These are phyloP conservation scores for Xerocomus potaroensis DNA, from an alignment of 768 basidiomycete genomes.

Conservation along the genomic window DNA sequence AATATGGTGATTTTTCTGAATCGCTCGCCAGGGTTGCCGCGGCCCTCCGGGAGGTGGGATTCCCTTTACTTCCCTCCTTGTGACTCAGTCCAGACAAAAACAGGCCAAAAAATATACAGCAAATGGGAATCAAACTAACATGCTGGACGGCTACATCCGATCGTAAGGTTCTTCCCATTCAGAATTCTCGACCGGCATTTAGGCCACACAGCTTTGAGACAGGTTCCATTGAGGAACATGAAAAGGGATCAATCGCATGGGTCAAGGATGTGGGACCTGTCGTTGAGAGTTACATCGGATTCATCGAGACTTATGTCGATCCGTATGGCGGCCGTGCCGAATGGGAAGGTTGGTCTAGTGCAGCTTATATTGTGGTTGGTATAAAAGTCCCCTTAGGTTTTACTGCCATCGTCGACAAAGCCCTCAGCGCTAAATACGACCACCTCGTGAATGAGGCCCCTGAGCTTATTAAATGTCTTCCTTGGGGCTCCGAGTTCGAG, in stretches of 20 bases:
- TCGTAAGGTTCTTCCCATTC: constrained; percentile 44
- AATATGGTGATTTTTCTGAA: constrained; percentile 72
- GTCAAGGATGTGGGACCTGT: constrained; percentile 84
- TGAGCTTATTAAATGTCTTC: constrained; percentile 72
- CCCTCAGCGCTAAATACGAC: constrained; percentile 78
- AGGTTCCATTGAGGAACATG: constrained; percentile 77
- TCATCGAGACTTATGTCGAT: constrained; percentile 84
- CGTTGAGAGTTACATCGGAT: constrained; percentile 86
- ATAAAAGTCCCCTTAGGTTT: constrained; percentile 50
- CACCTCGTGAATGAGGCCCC: constrained; percentile 72
- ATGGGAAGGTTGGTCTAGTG: constrained; percentile 66
- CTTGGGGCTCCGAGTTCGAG: constrained; percentile 70
- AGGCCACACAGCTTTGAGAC: constrained; percentile 50
- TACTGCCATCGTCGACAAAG: constrained; percentile 84
- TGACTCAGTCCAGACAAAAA: background rate
- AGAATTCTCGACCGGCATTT: background rate
- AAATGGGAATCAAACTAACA: constrained; percentile 65
- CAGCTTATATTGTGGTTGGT: background rate
- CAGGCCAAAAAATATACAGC: constrained; percentile 73
- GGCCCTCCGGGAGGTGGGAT: constrained; percentile 54
- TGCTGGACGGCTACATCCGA: constrained; percentile 75
- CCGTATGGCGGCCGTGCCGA: constrained; percentile 90
- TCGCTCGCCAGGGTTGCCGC: constrained; percentile 50
- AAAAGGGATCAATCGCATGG: constrained; percentile 74
- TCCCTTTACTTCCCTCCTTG: background rate